phyloP scores from a whole-genome alignment of 371 early-diverging fungal genomes.

The Apophysomyces sp. region DNA sequence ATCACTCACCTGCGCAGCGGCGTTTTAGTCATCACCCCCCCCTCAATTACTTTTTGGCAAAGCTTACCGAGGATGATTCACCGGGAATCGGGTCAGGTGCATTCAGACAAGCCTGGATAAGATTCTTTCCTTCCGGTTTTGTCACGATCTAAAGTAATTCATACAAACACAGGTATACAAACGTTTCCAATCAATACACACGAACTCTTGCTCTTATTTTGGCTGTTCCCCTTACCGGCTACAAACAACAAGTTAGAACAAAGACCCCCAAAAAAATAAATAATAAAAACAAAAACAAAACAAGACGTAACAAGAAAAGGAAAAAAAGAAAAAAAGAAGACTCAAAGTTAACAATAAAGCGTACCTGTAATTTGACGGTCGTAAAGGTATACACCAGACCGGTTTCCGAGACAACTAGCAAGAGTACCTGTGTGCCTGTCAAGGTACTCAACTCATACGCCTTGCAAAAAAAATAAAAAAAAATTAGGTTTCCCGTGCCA shows the following conservation, averaged over 20 bases:
- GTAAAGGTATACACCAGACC: conserved; percentile 99
- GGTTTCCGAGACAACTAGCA: conserved; percentile 96
- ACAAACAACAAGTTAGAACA: background rate
- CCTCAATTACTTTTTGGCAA: background rate
- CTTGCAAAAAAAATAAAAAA: conserved; percentile 33
- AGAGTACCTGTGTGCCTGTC: conserved; percentile 96
- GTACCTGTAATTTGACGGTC: conserved; percentile 95
- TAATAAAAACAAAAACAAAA: background rate
- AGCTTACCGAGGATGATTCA: conserved; percentile 19
- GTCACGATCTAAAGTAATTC: conserved; percentile 65
- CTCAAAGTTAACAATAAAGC: too few species aligned
- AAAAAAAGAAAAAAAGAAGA: background rate
- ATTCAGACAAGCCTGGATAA: conserved; percentile 95
- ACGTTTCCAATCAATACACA: background rate
- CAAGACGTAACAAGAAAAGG: background rate
- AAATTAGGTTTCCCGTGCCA: conserved; percentile 4
- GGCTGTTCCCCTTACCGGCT: background rate
- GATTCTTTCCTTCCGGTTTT: conserved; percentile 89
- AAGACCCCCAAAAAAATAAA: background rate
- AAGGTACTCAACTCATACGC: conserved; percentile 96
- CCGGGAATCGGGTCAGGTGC: conserved; percentile 61
- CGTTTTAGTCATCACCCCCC: conserved; percentile 8
- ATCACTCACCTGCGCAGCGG: background rate
- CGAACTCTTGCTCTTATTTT: background rate
- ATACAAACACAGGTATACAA: background rate